Percentiles rank a stretch among this genome's conserved stretches.
Conservation (phyloP, 768 basidiomycete species). For the Termitomyces sp. region DNA sequence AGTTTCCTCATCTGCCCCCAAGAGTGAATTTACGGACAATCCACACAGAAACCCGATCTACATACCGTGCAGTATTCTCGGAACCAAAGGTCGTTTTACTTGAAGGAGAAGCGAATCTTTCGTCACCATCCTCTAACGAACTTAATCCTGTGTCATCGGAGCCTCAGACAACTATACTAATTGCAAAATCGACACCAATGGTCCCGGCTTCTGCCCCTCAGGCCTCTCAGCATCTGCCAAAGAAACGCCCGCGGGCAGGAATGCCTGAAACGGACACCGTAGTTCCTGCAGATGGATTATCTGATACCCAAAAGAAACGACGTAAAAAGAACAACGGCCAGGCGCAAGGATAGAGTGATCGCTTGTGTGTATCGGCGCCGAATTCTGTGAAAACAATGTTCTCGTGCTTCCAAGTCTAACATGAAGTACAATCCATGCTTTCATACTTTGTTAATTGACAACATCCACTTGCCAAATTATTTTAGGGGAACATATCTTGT, state of each 20-base stretch:
- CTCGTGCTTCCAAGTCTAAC: too few species aligned
- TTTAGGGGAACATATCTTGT: too few species aligned
- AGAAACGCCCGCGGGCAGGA: conserved; percentile 20
- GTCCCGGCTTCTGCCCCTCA: neutral
- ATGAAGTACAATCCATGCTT: too few species aligned
- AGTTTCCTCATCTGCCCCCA: conserved; percentile 21
- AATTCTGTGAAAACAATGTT: neutral
- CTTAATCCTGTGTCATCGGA: neutral
- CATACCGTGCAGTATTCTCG: conserved; percentile 75
- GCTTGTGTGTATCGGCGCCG: neutral
- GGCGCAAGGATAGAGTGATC: neutral
- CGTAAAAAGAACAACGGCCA: conserved; percentile 20
- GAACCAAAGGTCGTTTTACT: conserved; percentile 67
- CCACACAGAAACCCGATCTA: conserved; percentile 67
- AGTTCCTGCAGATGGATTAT: conserved; percentile 2
- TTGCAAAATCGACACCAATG: neutral
- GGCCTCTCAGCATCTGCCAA: conserved; percentile 2
- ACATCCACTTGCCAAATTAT: too few species aligned
- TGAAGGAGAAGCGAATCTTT: conserved; percentile 4
- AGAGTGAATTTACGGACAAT: neutral
- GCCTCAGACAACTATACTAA: neutral
- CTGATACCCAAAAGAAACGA: conserved; percentile 23
- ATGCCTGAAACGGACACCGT: conserved; percentile 4
- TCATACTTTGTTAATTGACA: too few species aligned
- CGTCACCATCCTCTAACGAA: neutral